phyloP scores from a whole-genome alignment of 2,329 filamentous ascomycete genomes.

The Sphaceloma murrayae region DNA sequence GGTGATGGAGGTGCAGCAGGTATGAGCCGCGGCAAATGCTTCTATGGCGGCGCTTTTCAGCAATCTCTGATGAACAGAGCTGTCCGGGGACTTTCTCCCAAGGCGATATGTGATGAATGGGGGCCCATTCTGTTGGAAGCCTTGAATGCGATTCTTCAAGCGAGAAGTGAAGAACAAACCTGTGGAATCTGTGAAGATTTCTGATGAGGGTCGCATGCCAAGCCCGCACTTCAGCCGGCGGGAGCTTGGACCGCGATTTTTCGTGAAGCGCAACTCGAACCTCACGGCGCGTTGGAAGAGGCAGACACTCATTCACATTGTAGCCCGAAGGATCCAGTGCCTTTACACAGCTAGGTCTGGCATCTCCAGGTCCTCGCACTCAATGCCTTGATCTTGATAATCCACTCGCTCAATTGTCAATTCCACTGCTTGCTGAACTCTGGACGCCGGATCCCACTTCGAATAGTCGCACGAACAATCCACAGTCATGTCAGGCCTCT shows the following conservation, averaged over 20 bases:
- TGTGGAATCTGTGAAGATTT: slow-evolving; percentile 20
- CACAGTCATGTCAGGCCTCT: slow-evolving; percentile 53
- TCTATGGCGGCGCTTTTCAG: slow-evolving; percentile 99
- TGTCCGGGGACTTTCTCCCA: slow-evolving; percentile 99
- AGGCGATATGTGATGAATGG: slow-evolving; percentile 52
- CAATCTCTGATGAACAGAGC: slow-evolving; percentile 51
- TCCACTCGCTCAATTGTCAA: background rate
- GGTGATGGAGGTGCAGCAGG: slow-evolving; percentile 45
- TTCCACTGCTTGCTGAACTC: background rate
- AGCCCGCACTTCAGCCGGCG: slow-evolving; percentile 14
- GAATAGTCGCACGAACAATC: background rate
- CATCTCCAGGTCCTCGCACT: background rate
- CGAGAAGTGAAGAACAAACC: slow-evolving; percentile 64
- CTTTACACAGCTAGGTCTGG: background rate
- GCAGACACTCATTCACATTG: slow-evolving; percentile 11
- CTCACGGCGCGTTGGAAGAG: slow-evolving; percentile 2
- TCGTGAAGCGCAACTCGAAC: slow-evolving; percentile 12
- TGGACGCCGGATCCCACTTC: background rate
- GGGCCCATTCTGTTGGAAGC: slow-evolving; percentile 74
- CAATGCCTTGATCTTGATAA: background rate
- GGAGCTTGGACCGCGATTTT: slow-evolving; percentile 15
- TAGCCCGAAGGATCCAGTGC: background rate
- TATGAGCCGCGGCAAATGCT: slow-evolving; percentile 72
- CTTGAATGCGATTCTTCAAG: slow-evolving; percentile 99
- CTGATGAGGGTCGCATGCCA: slow-evolving; percentile 9